Percentiles rank a stretch among this genome's conserved stretches.
Conservation (phyloP, 495 filamentous ascomycete genomes). For the Talaromyces ruber region DNA sequence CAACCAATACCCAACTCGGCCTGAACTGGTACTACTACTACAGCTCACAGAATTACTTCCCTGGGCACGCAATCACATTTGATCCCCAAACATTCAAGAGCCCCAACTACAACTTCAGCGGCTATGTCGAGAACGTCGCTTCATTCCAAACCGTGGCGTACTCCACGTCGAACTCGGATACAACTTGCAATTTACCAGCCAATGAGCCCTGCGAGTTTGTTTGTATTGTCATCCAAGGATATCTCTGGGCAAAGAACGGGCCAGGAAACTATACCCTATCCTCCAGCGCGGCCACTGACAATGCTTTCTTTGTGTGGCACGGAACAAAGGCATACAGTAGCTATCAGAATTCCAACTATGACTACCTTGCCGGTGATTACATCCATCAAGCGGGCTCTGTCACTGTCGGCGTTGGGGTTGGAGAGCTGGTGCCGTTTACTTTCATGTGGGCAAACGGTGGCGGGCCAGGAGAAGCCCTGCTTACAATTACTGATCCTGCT, state of each 20-base stretch:
- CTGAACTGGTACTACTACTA: conserved; percentile 7
- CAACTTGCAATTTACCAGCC: neutral
- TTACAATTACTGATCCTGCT: conserved; percentile 2
- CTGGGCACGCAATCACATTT: neutral
- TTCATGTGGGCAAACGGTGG: conserved; percentile 4
- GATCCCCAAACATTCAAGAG: conserved; percentile 1
- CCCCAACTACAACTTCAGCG: conserved; percentile 6
- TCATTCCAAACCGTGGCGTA: neutral
- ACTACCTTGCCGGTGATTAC: conserved; percentile 1
- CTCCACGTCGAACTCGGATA: neutral
- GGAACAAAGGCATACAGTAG: conserved; percentile 4
- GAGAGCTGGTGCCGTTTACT: conserved; percentile 2
- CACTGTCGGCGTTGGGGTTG: neutral
- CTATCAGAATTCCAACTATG: conserved; percentile 7
- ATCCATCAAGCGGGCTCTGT: neutral
- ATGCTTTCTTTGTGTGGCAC: conserved; percentile 4
- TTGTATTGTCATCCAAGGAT: conserved; percentile 2
- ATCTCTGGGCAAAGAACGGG: conserved; percentile 1
- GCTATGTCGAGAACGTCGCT: conserved; percentile 3
- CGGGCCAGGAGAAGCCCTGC: neutral
- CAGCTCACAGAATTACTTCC: neutral
- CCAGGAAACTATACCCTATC: conserved; percentile 2
- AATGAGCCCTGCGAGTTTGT: neutral
- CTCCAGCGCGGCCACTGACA: neutral
- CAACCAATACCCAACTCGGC: conserved; percentile 3